These are phyloP conservation scores for button mushroom (Agaricus bisporus) DNA, from an alignment of 768 basidiomycete genomes.

Conservation along the genomic window DNA sequence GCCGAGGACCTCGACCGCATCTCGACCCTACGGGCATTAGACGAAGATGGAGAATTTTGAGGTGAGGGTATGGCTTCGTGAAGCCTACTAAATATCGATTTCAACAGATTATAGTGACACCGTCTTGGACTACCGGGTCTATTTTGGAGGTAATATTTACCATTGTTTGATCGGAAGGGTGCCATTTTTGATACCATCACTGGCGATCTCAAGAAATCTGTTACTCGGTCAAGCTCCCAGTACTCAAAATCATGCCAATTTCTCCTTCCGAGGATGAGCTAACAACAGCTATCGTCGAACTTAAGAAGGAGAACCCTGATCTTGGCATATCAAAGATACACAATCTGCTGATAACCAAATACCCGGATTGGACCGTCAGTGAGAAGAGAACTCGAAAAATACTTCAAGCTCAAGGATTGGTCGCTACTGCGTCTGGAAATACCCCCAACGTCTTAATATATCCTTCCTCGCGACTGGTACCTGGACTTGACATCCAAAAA, in stretches of 20 bases:
- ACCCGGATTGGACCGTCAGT: conserved; percentile 73
- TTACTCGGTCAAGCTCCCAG: neutral
- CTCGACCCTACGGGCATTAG: too few relatives aligned
- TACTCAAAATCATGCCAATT: conserved; percentile 13
- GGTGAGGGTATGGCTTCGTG: too few relatives aligned
- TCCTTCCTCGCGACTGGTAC: conserved; percentile 61
- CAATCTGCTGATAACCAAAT: conserved; percentile 45
- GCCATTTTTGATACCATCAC: neutral
- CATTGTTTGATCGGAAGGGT: neutral
- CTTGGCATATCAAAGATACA: conserved; percentile 74
- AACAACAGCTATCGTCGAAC: conserved; percentile 41
- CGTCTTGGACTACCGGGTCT: too few relatives aligned
- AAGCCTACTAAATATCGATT: too few relatives aligned
- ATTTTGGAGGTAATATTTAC: neutral
- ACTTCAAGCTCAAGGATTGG: conserved; percentile 52
- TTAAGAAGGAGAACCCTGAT: conserved; percentile 52
- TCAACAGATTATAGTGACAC: too few relatives aligned
- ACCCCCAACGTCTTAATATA: conserved; percentile 25
- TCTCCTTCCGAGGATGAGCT: conserved; percentile 64
- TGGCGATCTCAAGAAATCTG: neutral
- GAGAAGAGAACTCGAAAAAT: conserved; percentile 78
- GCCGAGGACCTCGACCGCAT: too few relatives aligned
- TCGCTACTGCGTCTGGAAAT: conserved; percentile 21
- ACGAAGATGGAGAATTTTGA: too few relatives aligned
- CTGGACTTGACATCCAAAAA: conserved; percentile 51